phyloP scores from a whole-genome alignment of 2,329 filamentous ascomycete genomes.

The Periconia digitata region DNA sequence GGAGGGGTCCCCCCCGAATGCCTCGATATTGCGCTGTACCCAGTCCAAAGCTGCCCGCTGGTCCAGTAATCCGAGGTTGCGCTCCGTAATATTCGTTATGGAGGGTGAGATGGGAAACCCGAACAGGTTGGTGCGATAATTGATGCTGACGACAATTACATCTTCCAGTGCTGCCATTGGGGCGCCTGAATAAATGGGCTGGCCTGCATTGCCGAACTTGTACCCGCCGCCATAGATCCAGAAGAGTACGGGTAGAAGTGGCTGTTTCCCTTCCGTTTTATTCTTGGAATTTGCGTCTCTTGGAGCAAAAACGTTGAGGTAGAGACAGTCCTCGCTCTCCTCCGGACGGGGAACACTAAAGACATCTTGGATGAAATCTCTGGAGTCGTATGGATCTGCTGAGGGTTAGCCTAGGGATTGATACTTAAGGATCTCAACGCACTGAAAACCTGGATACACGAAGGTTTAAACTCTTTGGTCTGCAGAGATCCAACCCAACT shows the following conservation, averaged over 20 bases:
- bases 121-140: slow-evolving; percentile 29
- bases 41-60: slow-evolving; percentile 57
- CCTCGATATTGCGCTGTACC: slow-evolving; percentile 51
- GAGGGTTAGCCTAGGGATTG: background rate
- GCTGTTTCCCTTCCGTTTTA: background rate
- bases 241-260: slow-evolving; percentile 10
- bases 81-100: slow-evolving; percentile 16
- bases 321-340: slow-evolving; percentile 43
- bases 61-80: slow-evolving; percentile 57
- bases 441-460: slow-evolving; percentile 10
- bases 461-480: slow-evolving; percentile 4
- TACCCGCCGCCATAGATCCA: slow-evolving; percentile 21
- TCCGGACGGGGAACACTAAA: slow-evolving; percentile 13
- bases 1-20: slow-evolving; percentile 50
- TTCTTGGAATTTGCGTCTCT: background rate
- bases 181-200: slow-evolving; percentile 21
- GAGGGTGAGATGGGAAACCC: slow-evolving; percentile 20
- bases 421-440: background rate
- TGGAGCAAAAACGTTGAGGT: slow-evolving; percentile 41
- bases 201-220: slow-evolving; percentile 19
- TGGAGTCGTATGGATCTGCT: slow-evolving; percentile 7
- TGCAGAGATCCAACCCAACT: slow-evolving; percentile 3
- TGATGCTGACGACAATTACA: slow-evolving; percentile 25
- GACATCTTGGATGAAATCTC: slow-evolving; percentile 9
- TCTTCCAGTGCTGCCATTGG: slow-evolving; percentile 26